These are phyloP conservation scores for Globomyces pollinis-pini DNA, from an alignment of 192 early-diverging fungal species.

Conservation along the genomic window DNA sequence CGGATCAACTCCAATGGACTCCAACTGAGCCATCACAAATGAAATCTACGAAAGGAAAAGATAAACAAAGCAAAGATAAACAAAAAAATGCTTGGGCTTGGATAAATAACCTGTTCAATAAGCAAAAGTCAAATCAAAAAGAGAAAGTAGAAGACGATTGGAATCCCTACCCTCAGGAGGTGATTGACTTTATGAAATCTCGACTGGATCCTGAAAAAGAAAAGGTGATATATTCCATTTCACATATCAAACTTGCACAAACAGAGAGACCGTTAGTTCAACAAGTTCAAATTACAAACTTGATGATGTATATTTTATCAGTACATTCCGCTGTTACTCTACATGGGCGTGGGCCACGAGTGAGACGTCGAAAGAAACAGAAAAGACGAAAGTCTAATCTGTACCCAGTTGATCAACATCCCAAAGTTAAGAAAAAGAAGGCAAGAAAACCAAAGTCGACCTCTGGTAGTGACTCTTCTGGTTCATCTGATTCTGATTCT, in stretches of 20 bases:
- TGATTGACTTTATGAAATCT: background rate
- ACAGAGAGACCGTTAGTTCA: conserved; percentile 29
- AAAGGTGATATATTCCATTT: conserved; percentile 30
- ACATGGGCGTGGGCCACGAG: conserved; percentile 28
- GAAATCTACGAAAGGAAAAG: too few species aligned
- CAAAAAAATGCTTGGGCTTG: conserved; percentile 5
- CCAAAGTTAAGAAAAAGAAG: too few species aligned
- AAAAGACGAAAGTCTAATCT: too few species aligned
- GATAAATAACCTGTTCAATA: background rate
- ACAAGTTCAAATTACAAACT: conserved; percentile 43
- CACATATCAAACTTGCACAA: conserved; percentile 43
- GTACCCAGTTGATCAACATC: too few species aligned
- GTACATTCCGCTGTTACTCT: conserved; percentile 47
- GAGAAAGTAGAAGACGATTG: conserved; percentile 6
- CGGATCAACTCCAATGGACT: background rate
- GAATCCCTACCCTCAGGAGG: conserved; percentile 21
- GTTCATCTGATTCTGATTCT: too few species aligned
- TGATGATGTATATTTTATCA: conserved; percentile 47
- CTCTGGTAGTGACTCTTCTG: too few species aligned
- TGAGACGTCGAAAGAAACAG: conserved; percentile 14
- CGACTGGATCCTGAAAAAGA: conserved; percentile 23
- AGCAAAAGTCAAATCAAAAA: conserved; percentile 4
- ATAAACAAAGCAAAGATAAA: too few species aligned
- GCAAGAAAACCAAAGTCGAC: too few species aligned
- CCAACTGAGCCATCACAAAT: background rate